Conservation (phyloP, 176 grass and related monocot genomes). For the Oryza rufipogon region DNA sequence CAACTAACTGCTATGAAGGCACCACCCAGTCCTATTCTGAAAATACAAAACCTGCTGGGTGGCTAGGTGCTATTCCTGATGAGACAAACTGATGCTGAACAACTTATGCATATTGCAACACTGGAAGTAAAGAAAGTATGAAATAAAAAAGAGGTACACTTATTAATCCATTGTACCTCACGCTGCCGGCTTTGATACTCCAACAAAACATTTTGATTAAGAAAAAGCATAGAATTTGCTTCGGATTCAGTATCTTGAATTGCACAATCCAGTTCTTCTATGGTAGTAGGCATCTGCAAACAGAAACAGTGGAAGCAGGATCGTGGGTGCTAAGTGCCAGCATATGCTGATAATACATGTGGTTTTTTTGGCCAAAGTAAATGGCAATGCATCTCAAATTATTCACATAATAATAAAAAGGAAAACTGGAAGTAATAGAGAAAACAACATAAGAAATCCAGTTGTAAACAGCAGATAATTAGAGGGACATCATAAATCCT, state of each 20-base stretch:
- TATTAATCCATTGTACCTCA: slow-evolving; percentile 51
- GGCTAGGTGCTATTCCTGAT: not conserved
- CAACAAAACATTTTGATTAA: slow-evolving; percentile 90
- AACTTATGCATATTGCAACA: not conserved
- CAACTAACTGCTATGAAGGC: not conserved
- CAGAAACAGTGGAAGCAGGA: slow-evolving; percentile 31
- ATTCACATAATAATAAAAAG: slow-evolving; percentile 6
- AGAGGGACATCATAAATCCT: slow-evolving; percentile 10
- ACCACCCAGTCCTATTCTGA: not conserved
- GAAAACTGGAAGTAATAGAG: slow-evolving; percentile 2
- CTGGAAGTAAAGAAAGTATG: slow-evolving; percentile 24
- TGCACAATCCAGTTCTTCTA: slow-evolving; percentile 78
- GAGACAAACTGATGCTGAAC: not conserved
- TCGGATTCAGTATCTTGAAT: slow-evolving; percentile 89
- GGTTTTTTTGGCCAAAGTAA: slow-evolving; percentile 29
- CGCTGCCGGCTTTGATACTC: slow-evolving; percentile 81
- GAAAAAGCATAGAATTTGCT: slow-evolving; percentile 94
- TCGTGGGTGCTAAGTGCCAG: not conserved
- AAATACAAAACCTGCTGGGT: not conserved
- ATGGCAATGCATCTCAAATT: not conserved
- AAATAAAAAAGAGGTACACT: not conserved
- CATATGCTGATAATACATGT: not conserved
- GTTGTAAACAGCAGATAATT: not conserved
- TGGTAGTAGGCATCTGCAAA: slow-evolving; percentile 72
- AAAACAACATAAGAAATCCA: slow-evolving; percentile 21